A percentile compares a stretch with the other conserved stretches of the same genome.
These are phyloP conservation scores for Phytophthora ohioensis DNA, from an alignment of 352 stramenopile species.

Conservation along the genomic window DNA sequence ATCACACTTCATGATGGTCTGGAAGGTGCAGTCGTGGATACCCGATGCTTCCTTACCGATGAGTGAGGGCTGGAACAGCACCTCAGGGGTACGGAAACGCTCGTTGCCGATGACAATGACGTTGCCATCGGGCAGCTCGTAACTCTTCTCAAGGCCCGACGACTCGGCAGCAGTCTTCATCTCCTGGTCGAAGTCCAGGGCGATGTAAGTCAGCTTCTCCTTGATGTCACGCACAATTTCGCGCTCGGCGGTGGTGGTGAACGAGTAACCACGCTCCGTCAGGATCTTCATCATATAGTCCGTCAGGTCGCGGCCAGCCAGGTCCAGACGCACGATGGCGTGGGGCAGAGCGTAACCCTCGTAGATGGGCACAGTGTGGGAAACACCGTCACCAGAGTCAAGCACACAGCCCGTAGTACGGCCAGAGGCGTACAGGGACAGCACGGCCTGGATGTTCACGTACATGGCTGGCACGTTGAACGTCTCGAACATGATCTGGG, in stretches of 20 bases:
- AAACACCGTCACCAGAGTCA: conserved; percentile 95
- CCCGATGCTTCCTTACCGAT: conserved; percentile 89
- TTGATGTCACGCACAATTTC: conserved; percentile 98
- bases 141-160: conserved; percentile 93
- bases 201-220: conserved; percentile 97
- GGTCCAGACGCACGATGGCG: conserved; percentile 94
- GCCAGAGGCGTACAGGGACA: conserved; percentile 96
- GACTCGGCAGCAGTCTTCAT: conserved; percentile 90
- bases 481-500: conserved; percentile 98
- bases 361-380: conserved; percentile 96
- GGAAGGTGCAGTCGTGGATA: conserved; percentile 84
- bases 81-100: conserved; percentile 94
- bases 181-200: conserved; percentile 95
- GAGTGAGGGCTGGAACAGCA: conserved; percentile 96
- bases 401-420: conserved; percentile 97
- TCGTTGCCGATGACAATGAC: conserved; percentile 98
- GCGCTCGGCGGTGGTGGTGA: conserved; percentile 95
- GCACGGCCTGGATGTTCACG: conserved; percentile 95
- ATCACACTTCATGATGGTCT: conserved; percentile 93
- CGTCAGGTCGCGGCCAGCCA: conserved; percentile 95
- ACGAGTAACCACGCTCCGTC: conserved; percentile 94
- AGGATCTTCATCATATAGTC: conserved; percentile 98
- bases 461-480: conserved; percentile 95
- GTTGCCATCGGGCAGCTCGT: conserved; percentile 97
- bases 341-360: conserved; percentile 96